Conservation (phyloP, 371 early-diverging fungal genomes). For the Apophysomyces ossiformis region DNA sequence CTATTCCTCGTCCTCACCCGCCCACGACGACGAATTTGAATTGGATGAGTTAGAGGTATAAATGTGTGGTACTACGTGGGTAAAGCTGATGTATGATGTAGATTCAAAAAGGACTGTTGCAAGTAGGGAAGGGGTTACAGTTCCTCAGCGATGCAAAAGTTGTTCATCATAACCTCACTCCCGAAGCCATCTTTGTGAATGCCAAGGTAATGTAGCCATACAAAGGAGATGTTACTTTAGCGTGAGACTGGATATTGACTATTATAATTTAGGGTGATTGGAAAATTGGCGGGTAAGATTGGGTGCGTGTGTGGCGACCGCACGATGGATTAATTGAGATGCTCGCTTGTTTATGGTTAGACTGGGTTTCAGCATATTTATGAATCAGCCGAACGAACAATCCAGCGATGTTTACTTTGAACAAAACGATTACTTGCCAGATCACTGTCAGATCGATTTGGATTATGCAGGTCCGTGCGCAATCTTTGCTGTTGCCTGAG, state of each 20-base stretch:
- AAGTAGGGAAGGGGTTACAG: constrained; percentile 75
- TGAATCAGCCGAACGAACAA: constrained; percentile 50
- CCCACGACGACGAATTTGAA: constrained; percentile 54
- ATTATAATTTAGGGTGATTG: constrained; percentile 74
- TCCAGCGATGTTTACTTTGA: constrained; percentile 49
- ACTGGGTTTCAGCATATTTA: constrained; percentile 69
- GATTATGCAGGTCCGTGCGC: constrained; percentile 63
- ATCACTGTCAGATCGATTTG: constrained; percentile 68
- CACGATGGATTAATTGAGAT: not conserved
- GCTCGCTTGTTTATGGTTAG: constrained; percentile 28
- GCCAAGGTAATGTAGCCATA: constrained; percentile 56
- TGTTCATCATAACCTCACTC: constrained; percentile 80
- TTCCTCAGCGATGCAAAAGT: constrained; percentile 79
- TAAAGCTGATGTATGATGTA: constrained; percentile 20
- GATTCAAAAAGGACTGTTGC: constrained; percentile 87
- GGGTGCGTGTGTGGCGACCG: not conserved
- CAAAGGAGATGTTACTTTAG: constrained; percentile 6
- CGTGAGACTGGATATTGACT: not conserved
- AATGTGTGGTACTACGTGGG: not conserved
- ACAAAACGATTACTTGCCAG: constrained; percentile 66
- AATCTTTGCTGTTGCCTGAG: not conserved
- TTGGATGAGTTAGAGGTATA: constrained; percentile 78
- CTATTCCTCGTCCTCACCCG: constrained; percentile 35
- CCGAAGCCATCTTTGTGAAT: constrained; percentile 80
- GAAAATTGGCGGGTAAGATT: constrained; percentile 81